Conservation (phyloP, 2,329 filamentous ascomycete genomes). For the Botrytis squamosa region DNA sequence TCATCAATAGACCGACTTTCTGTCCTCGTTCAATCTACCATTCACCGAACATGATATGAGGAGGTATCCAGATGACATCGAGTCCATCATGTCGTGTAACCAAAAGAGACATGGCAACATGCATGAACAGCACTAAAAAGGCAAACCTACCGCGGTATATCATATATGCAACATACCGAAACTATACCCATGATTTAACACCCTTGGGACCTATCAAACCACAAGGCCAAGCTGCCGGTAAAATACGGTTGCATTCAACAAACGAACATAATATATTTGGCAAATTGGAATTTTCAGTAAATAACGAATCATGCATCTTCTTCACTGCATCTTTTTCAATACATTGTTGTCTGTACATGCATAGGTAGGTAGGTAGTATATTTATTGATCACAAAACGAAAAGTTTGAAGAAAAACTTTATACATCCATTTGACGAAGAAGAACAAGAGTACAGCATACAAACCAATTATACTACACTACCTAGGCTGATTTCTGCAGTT, state of each 20-base stretch:
- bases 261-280: background rate
- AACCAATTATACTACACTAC: too few species aligned
- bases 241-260: background rate
- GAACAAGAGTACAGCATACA: too few species aligned
- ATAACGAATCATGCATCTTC: background rate
- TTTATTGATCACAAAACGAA: slow-evolving; percentile 1
- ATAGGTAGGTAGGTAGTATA: background rate
- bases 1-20: background rate
- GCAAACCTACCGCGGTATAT: background rate
- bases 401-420: background rate
- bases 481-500: background rate
- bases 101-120: background rate
- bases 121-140: slow-evolving; percentile 7
- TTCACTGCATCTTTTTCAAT: background rate
- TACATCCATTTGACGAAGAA: too few species aligned
- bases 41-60: background rate
- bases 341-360: background rate
- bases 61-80: background rate
- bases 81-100: slow-evolving; percentile 5
- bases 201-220: slow-evolving; percentile 11
- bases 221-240: slow-evolving; percentile 11
- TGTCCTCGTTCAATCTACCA: background rate
- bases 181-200: background rate
- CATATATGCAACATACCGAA: background rate
- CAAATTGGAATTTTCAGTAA: background rate